Evolutionary conservation across 306 rosid genomes (phyloP), one percentile per base, ranked within the genome.

Genomic region (Cucurbita pepo): DNA sequence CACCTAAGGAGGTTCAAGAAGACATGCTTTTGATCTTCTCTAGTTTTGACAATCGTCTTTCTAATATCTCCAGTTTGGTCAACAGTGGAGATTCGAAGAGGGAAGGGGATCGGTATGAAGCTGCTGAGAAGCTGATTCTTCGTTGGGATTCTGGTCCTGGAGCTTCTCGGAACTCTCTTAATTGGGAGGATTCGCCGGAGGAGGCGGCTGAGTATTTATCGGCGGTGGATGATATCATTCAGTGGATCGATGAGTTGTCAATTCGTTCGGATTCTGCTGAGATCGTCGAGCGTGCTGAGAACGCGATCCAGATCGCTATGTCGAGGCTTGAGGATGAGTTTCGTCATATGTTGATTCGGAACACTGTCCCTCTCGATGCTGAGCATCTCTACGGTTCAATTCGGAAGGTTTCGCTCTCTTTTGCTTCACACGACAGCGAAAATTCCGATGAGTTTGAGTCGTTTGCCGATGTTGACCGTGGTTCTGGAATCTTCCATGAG

Each of bases 1-100:
- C 95, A 1, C 90, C 99, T 0, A 89, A 94, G 74, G 99, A 91
- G 86, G 99, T 87, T 15, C 83, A 90, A 8, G 88, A 91, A 38
- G 99, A 94, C 79, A 94, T 94, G 99, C 88, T 94, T 4, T 64
- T 89, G 78, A 94, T 94, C 85, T 85, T 94, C 76, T 91, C 97
- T 48, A 82, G 83, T 81, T 94, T 94, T 74, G 99, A 94, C 25
- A 89, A 91, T 75, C 88, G 99, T 4, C 87, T 94, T 2, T 94
- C 99, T 3, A 85, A 87, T 21, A 86, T 94, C 76, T 75, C 92
- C 50, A 80, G 84, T 81, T 79, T 94, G 69, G 81, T 94, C 85
- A 79, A 86, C 82, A 88, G 88, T 13, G 88, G 87, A 4, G 89
- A 83, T 66, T 84, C 91, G 16, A 86, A 80, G 77, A 73, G 82